Conservation (phyloP, 306 rosid genomes). For the Parietaria judaica region DNA sequence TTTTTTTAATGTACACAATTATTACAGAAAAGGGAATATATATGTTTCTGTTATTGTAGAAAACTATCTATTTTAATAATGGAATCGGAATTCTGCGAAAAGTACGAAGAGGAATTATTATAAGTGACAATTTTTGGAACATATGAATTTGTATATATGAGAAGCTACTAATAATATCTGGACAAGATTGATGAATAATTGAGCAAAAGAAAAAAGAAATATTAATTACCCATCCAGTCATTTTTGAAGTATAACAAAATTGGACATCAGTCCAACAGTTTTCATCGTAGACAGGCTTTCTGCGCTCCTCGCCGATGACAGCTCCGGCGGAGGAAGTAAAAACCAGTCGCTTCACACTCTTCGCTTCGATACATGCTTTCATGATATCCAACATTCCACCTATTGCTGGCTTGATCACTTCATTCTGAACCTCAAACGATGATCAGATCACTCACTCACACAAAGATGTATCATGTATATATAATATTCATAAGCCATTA, state of each 20-base stretch:
- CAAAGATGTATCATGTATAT: no score
- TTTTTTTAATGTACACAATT: no score
- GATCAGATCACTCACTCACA: background rate
- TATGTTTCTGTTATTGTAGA: no score
- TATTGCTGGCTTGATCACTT: conserved; percentile 67
- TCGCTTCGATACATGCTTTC: conserved; percentile 51
- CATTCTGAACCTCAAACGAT: conserved; percentile 31
- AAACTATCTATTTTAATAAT: no score
- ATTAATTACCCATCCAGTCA: conserved; percentile 66
- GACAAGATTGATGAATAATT: no score
- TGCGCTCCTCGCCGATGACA: conserved; percentile 30
- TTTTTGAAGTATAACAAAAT: conserved; percentile 38
- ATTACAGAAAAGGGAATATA: no score
- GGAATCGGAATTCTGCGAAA: no score
- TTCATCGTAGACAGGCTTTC: conserved; percentile 32
- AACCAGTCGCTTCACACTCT: conserved; percentile 45
- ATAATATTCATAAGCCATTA: no score
- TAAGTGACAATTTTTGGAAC: no score
- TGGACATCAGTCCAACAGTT: conserved; percentile 59
- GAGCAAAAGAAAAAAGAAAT: background rate
- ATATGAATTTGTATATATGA: no score
- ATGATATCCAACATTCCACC: conserved; percentile 51
- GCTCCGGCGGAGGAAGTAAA: conserved; percentile 78
- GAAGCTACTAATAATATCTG: no score
- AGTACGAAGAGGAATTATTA: no score